Percentiles rank a stretch among this genome's conserved stretches.
These are phyloP conservation scores for Dothidotthia symphoricarpi DNA, from an alignment of 2,329 filamentous ascomycete genomes.

Conservation along the genomic window DNA sequence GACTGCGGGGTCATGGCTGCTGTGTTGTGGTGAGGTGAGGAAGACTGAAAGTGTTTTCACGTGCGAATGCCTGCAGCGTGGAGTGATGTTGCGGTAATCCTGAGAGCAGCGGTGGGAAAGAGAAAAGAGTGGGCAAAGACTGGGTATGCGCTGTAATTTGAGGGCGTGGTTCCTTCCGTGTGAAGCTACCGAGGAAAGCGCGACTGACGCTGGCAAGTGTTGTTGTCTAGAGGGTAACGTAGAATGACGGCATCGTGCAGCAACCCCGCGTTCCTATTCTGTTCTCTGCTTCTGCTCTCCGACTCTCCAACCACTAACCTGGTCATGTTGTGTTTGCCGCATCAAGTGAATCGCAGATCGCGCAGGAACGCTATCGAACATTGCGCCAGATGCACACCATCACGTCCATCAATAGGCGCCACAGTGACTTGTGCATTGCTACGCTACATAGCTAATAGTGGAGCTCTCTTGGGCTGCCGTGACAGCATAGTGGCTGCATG, in stretches of 20 bases:
- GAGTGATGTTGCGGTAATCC: constrained; percentile 3
- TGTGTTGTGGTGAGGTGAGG: constrained; percentile 7
- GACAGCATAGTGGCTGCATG: too few relatives aligned
- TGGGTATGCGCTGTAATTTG: background rate
- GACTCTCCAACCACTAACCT: too few relatives aligned
- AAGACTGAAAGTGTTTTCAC: constrained; percentile 8
- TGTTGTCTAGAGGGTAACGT: constrained; percentile 7
- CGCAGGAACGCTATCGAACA: too few relatives aligned
- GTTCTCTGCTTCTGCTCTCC: too few relatives aligned
- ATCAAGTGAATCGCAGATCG: too few relatives aligned
- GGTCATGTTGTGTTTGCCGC: too few relatives aligned
- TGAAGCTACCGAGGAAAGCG: constrained; percentile 7
- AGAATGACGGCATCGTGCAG: constrained; percentile 5
- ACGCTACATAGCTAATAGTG: too few relatives aligned
- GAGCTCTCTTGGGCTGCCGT: too few relatives aligned
- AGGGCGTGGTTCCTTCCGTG: constrained; percentile 1
- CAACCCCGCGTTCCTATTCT: background rate
- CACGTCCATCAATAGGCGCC: too few relatives aligned
- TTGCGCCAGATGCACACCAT: too few relatives aligned
- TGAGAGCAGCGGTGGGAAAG: constrained; percentile 1
- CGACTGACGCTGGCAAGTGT: constrained; percentile 4
- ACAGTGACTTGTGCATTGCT: too few relatives aligned
- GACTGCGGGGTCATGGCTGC: constrained; percentile 38
- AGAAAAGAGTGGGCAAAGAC: constrained; percentile 1
- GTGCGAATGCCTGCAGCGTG: constrained; percentile 13